Base-by-base conservation (phyloP, 1,284 basidiomycete species). In the Acaromyces ingoldii region DNA sequence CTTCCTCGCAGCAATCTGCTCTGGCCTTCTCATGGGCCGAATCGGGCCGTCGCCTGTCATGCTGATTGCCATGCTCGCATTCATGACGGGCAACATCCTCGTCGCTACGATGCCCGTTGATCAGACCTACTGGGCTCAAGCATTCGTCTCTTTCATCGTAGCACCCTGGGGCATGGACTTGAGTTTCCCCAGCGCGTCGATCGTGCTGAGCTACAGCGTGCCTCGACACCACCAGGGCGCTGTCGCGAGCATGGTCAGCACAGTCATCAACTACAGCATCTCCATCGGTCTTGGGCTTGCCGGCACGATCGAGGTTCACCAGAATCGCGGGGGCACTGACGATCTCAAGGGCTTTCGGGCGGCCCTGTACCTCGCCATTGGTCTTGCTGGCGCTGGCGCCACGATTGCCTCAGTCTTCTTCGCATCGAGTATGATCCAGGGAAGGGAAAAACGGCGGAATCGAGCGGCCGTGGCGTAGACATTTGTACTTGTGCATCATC, bases 101-200 rank as follows among this genome's bases (percentile, higher is more conserved):
- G 40, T 60, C 3, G 60, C 59, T 0, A 51, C 42, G 5, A 53
- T 53, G 19, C 63, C 67, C 0, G 54, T 58, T 6, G n/a, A 51
- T 1, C 49, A 55, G 13, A 45, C 28, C 5, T 62, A 59, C 44
- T 62, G 60, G 58, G 42, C 53, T 7, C 49, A 61, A 45, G 37
- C 50, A 0, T 71, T 65, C 39, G 42, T 63, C 13, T 51, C 58
- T 1, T 41, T 45, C 5, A 39, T 21, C 9, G 41, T 65, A 38
- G 58, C 60, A 44, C 63, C 64, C 4, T 57, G 63, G 6, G 67
- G 69, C 0, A 65, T 67, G 55, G 69, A 70, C 49, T 53, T 62
- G 43, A 50, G 49, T 4, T 70, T 67, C 43, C 59, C 67, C 0
- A 51, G 60, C 0, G 62, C 62, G 1, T 60, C 57, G 33, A 63